Evolutionary conservation across 805 yeast species (phyloP), one percentile per base, ranked within the genome.

Genomic region (Kregervanrija delftensis): DNA sequence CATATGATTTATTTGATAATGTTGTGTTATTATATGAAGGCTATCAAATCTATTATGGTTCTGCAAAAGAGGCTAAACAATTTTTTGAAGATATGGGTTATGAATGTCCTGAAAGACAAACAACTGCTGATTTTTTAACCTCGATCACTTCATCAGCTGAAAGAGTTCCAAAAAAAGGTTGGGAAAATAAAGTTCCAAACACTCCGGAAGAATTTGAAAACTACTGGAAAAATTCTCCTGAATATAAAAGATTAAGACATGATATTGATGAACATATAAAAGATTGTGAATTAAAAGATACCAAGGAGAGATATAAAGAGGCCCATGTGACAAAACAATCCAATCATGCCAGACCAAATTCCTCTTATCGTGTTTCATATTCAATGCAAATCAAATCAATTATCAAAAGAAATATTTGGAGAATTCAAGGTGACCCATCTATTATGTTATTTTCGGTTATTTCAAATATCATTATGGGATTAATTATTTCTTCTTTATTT

Each of bases 401-500:
- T 45, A 55, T 71, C 44, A 54, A 54, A 3, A 68, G 85, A 60
- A 75, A 77, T 49, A 52, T 64, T 40, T 67, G 69, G 63, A 71
- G 83, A 65, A 63, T 67, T 15, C 66, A 60, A 50, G 78, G 77
- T 47, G 76, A 78, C 57, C 67, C 77, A 33, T 61, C 79, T 16
- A 61, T 78, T 42, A 61, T 73, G 22, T 12, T 74, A 28, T 66
- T 68, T 48, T 59, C 68, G 35, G 58, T 71, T 17, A 37, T 70
- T 42, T 74, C 77, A 41, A 73, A 79, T 50, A 59, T 71, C 11
- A 53, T 68, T 10, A 77, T 79, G 79, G 77, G 79, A 30, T 63
- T 81, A 45, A 61, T 81, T 34, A 59, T 76, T 37, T 69, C 81
- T 31, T 79, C 86, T 2, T 70, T 81, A 51, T 81, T 77, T 53